These are phyloP conservation scores for Trametes elegans DNA, from an alignment of 768 basidiomycete genomes.

Conservation along the genomic window DNA sequence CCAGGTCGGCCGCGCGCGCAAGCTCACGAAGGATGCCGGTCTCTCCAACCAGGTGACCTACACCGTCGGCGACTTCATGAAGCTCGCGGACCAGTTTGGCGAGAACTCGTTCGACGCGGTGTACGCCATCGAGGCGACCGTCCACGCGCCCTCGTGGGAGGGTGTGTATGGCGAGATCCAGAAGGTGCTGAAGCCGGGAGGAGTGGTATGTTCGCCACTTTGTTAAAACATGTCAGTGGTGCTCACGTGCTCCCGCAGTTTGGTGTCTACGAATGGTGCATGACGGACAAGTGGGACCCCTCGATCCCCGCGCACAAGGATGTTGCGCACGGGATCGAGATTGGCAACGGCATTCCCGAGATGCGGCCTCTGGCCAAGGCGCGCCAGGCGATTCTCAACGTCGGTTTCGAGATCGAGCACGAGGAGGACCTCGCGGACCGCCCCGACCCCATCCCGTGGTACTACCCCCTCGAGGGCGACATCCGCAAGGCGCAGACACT, in stretches of 20 bases:
- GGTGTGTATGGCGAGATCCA: constrained; percentile 93
- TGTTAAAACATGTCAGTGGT: background rate
- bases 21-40: constrained; percentile 76
- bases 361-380: constrained; percentile 79
- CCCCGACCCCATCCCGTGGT: constrained; percentile 79
- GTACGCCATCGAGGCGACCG: constrained; percentile 97
- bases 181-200: constrained; percentile 95
- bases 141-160: constrained; percentile 94
- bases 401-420: constrained; percentile 85
- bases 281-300: constrained; percentile 94
- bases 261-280: constrained; percentile 98
- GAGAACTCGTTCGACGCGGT: constrained; percentile 94
- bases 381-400: constrained; percentile 72
- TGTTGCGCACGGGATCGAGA: constrained; percentile 87
- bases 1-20: constrained; percentile 84
- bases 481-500: constrained; percentile 87
- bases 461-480: constrained; percentile 96
- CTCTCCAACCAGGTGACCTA: constrained; percentile 77
- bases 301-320: constrained; percentile 83
- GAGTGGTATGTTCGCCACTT: constrained; percentile 60
- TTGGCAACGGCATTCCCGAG: constrained; percentile 97
- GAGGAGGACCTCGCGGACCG: constrained; percentile 95
- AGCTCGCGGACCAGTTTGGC: constrained; percentile 86
- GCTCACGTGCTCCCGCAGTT: constrained; percentile 50
- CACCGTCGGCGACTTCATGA: constrained; percentile 96